Conservation (phyloP, 257 asterid genomes). For the Lavandula angustifolia region DNA sequence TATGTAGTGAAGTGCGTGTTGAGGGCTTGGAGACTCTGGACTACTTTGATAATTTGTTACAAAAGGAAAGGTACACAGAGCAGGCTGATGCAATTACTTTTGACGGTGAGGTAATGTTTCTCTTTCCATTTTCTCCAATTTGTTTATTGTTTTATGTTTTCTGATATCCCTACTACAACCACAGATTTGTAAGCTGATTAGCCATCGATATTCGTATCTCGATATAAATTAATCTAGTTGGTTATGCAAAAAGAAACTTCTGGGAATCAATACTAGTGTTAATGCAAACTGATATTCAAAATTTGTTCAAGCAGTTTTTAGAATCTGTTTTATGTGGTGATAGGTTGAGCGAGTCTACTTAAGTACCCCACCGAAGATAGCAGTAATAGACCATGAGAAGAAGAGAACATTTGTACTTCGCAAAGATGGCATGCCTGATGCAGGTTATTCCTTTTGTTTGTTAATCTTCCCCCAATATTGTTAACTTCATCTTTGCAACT, state of each 20-base stretch:
- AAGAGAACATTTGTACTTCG: constrained; percentile 75
- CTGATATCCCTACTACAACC: constrained; percentile 14
- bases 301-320: constrained; percentile 7
- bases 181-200: background rate
- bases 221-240: constrained; percentile 9
- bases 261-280: too few species aligned
- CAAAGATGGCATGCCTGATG: constrained; percentile 84
- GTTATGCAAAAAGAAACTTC: constrained; percentile 17
- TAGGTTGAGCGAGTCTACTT: constrained; percentile 80
- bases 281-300: background rate
- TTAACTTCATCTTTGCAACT: constrained; percentile 17
- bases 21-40: constrained; percentile 94
- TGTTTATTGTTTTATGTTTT: constrained; percentile 15
- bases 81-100: constrained; percentile 93
- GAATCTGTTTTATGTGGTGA: constrained; percentile 24
- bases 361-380: constrained; percentile 79
- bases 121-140: background rate
- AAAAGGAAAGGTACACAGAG: constrained; percentile 68
- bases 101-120: constrained; percentile 72
- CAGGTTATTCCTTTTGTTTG: constrained; percentile 47
- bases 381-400: constrained; percentile 85
- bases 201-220: constrained; percentile 10
- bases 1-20: constrained; percentile 84
- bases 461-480: constrained; percentile 13
- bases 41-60: constrained; percentile 67